Evolutionary conservation across 1,139 yeast species (phyloP).

Genomic region (Meyerozyma sp.): DNA sequence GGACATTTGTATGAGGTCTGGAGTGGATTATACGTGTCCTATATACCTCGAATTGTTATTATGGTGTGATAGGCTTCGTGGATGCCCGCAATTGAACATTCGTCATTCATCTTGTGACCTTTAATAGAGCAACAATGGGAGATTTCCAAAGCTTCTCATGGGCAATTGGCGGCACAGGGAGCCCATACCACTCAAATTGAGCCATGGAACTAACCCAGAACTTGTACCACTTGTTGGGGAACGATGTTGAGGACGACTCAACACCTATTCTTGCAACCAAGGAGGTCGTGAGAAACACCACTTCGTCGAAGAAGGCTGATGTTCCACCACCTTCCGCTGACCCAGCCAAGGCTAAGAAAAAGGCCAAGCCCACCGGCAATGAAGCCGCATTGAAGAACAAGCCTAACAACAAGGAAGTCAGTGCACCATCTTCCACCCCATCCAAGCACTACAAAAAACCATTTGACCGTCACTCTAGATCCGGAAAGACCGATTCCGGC

Average conservation of each 20-base stretch:
- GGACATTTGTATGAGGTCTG: not conserved
- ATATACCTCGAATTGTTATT: not conserved
- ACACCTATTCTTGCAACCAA: conserved; percentile 52
- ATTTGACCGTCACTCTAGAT: conserved; percentile 79
- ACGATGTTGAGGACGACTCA: conserved; percentile 68
- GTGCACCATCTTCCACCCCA: conserved; percentile 51
- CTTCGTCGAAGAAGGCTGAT: conserved; percentile 87
- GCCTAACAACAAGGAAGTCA: conserved; percentile 65
- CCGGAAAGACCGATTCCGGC: conserved; percentile 76
- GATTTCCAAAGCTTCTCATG: not conserved
- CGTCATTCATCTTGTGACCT: conserved; percentile 1
- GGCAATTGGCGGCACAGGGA: conserved; percentile 7
- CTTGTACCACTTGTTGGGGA: conserved; percentile 50
- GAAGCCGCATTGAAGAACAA: conserved; percentile 84
- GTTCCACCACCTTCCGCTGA: conserved; percentile 79
- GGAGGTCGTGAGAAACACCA: conserved; percentile 77
- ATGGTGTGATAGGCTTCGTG: not conserved
- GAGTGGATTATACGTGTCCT: too few relatives aligned
- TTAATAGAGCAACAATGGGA: not conserved
- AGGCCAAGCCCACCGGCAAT: conserved; percentile 71
- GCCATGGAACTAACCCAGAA: conserved; percentile 25
- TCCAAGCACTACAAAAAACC: conserved; percentile 59
- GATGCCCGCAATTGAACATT: not conserved
- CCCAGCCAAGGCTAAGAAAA: conserved; percentile 75
- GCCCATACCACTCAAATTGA: not conserved